Base-by-base conservation (phyloP, 306 rosid species). In the Quercus alba region DNA sequence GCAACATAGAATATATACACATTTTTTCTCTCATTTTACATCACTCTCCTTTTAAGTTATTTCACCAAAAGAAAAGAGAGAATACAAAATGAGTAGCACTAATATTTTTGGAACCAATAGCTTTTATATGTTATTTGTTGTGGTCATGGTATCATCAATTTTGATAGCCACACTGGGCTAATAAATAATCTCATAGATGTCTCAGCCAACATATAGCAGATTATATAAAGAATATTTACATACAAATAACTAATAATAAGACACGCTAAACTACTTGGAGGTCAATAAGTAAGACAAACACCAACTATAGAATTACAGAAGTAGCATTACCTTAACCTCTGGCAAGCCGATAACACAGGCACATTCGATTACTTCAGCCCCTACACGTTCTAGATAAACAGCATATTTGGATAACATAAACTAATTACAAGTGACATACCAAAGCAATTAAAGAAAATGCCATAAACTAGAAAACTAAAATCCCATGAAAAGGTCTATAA, bases 311-410 rank as follows among this genome's bases (percentile, higher is more conserved):
- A 82, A 61, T 66, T 69, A 44, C 17, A 55, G 58, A 3, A 58
- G 79, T 64, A 75, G 56, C 55, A 56, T 75, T 90, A 95, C 99
- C 97, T 95, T 91, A 26, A 78, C 93, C 79, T 93, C 97, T 6
- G 94, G 99, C 83, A 96, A 87, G 59, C 99, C 99, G 30, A 96
- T 78, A 25, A 96, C 99, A 73, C 99, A 96, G 3, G 92, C 99
- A 78, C 99, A 96, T 86, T 96, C 99, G 56, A 93, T 91, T 8
- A 96, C 99, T 80, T 93, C 97, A 49, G 97, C 98, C 49, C 89
- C 93, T 76, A 80, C 86, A 33, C 98, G 97, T 81, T 96, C 99
- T 96, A 68, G 77, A 84, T 77, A 83, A 81, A 51, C 18, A 78
- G 62, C 49, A 41, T 21, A 54, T n/a, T 74, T 26, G 72, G 76